Evolutionary conservation across 2,329 filamentous ascomycete genomes (phyloP).

Genomic region (Acrodontium crateriforme): DNA sequence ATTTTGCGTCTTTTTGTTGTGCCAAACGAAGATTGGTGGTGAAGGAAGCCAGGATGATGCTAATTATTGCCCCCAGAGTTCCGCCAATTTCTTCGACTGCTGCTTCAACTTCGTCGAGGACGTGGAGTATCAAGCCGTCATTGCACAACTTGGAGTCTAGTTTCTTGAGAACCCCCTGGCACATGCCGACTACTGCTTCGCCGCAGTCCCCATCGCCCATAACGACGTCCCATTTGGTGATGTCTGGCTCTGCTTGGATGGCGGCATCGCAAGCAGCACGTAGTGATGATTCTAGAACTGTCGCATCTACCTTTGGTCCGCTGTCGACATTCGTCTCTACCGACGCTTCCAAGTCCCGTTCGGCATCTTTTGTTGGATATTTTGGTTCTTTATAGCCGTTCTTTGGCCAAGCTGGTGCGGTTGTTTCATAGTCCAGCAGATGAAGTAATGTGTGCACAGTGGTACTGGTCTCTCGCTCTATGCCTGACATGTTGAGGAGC

Average conservation of each 20-base stretch:
- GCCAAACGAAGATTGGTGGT: conserved; percentile 26
- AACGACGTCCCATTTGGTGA: conserved; percentile 49
- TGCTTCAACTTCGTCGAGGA: conserved; percentile 21
- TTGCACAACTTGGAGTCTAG: conserved; percentile 18
- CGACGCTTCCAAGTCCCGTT: conserved; percentile 1
- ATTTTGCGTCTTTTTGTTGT: conserved; percentile 14
- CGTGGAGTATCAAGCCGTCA: conserved; percentile 18
- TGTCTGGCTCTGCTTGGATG: conserved; percentile 45
- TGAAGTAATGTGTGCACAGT: conserved; percentile 29
- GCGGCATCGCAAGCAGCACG: conserved; percentile 32
- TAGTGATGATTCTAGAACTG: conserved; percentile 25
- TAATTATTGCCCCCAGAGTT: conserved; percentile 24
- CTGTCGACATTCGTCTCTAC: conserved; percentile 1
- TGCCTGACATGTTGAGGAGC: conserved; percentile 37
- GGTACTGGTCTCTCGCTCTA: conserved; percentile 28
- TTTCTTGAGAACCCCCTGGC: conserved; percentile 19
- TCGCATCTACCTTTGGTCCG: conserved; percentile 16
- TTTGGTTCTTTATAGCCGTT: conserved; percentile 26
- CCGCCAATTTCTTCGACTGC: conserved; percentile 25
- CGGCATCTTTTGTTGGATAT: conserved; percentile 2
- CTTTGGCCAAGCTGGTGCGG: conserved; percentile 38
- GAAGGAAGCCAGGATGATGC: conserved; percentile 23
- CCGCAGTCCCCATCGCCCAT: conserved; percentile 56
- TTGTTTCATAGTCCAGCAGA: conserved; percentile 37
- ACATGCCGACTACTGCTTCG: conserved; percentile 34